Percentiles rank a stretch among this genome's conserved stretches.
phyloP scores from a whole-genome alignment of 2,329 filamentous ascomycete genomes.

The Ceratocystis eucalypticola region DNA sequence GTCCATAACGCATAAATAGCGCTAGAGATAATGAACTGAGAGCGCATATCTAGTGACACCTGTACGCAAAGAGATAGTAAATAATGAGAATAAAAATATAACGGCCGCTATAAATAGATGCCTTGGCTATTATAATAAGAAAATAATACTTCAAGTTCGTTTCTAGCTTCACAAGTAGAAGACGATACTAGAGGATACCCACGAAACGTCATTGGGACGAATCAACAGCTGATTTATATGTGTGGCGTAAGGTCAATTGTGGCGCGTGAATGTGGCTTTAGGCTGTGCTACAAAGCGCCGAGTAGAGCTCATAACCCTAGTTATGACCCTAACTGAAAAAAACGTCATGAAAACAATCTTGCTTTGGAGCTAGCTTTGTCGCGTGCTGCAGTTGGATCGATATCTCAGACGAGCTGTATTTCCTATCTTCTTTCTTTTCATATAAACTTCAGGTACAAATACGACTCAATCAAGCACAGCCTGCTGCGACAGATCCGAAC shows the following conservation, averaged over 20 bases:
- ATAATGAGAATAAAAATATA: not conserved
- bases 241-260: not conserved
- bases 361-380: not conserved
- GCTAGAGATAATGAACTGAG: slow-evolving; percentile 7
- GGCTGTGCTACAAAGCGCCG: not conserved
- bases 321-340: not conserved
- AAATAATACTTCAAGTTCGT: not conserved
- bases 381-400: not conserved
- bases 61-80: not conserved
- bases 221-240: not conserved
- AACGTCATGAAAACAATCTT: not conserved
- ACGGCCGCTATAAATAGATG: not conserved
- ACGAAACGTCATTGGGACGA: not conserved
- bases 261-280: slow-evolving; percentile 1
- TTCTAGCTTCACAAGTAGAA: not conserved
- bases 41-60: slow-evolving; percentile 12
- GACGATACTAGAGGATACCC: not conserved
- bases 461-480: not conserved
- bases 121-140: not conserved
- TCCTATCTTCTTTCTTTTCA: not conserved
- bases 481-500: not conserved
- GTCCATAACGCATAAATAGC: slow-evolving; percentile 13
- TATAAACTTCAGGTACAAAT: not conserved
- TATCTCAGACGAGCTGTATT: not conserved
- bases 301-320: not conserved